A percentile compares a stretch with the other conserved stretches of the same genome.
phyloP scores from a whole-genome alignment of 441 rosid genomes.

The Iberis amara region DNA sequence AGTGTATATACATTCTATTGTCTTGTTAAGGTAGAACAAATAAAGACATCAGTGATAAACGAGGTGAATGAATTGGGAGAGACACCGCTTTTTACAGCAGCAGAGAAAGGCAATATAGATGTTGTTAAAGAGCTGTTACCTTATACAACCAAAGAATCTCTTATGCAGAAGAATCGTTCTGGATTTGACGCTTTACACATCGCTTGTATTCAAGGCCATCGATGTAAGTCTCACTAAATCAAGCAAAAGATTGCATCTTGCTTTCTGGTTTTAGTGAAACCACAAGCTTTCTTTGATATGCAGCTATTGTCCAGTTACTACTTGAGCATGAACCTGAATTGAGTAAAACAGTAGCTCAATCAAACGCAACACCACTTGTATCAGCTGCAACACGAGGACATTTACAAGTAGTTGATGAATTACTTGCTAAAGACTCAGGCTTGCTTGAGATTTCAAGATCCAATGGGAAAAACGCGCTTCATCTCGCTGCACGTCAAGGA shows the following conservation, averaged over 20 bases:
- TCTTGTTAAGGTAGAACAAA: slow-evolving; percentile 49
- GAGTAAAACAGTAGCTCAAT: slow-evolving; percentile 72
- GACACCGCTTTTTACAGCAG: slow-evolving; percentile 77
- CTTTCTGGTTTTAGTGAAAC: neutral
- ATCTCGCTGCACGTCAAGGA: slow-evolving; percentile 83
- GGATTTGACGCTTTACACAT: slow-evolving; percentile 74
- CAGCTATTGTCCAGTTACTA: slow-evolving; percentile 74
- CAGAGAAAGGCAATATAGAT: slow-evolving; percentile 72
- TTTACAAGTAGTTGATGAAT: slow-evolving; percentile 44
- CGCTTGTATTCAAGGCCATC: slow-evolving; percentile 79
- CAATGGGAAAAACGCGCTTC: slow-evolving; percentile 83
- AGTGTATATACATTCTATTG: neutral
- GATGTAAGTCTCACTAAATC: slow-evolving; percentile 38
- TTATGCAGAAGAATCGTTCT: slow-evolving; percentile 53
- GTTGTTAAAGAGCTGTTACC: slow-evolving; percentile 66
- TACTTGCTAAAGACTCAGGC: slow-evolving; percentile 57
- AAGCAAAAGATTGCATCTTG: neutral
- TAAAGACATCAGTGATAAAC: slow-evolving; percentile 62
- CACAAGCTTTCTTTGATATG: slow-evolving; percentile 24
- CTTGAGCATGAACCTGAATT: slow-evolving; percentile 52
- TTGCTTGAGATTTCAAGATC: slow-evolving; percentile 55
- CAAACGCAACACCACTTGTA: slow-evolving; percentile 74
- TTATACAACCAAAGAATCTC: slow-evolving; percentile 51
- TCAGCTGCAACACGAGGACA: slow-evolving; percentile 83
- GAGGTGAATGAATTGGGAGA: slow-evolving; percentile 91